Evolutionary conservation across 345 rosid species (phyloP), one percentile per base, ranked within the genome.

Genomic region (Eucalyptus sideroxylon): DNA sequence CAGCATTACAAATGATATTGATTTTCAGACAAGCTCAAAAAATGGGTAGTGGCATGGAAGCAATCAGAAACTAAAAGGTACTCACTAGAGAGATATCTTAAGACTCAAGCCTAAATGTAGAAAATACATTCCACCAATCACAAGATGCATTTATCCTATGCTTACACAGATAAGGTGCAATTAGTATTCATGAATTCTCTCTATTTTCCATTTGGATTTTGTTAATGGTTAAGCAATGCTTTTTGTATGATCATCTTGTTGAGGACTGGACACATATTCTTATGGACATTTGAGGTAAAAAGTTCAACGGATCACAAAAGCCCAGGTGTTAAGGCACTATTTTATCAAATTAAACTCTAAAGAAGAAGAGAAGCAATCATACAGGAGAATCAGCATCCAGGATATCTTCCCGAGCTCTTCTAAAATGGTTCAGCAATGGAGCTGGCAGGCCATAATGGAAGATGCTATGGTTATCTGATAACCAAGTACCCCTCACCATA

Each of bases 401-500:
- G 4, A 50, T 14, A 80, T 89, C 89, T 85, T 72, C 80, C 45
- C 86, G 95, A 90, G 96, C 96, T 89, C 90, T 93, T 51, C 97
- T 93, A 44, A 97, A 92, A 90, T 90, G 92, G 91, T 96, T 95
- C 80, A 97, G 91, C 89, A 96, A 92, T 16, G 98, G 97, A 89
- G 95, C 86, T 88, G 98, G 99, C 91, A 98, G 94, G 62, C 98
- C 98, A 69, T 96, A 98, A 90, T 93, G 88, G 94, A 98, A 98
- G 87, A 95, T 92, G 87, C 55, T 31, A 65, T 95, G 97, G 90
- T 95, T 95, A 37, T 91, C 93, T 40, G 98, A 97, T 67, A 96
- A 92, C 99, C 98, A 98, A 86, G 99, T 98, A 86, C 97, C 99
- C 55, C 99, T 95, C 86, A 98, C 94, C 99, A 97, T 97, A 94